Percentiles rank a stretch among this genome's conserved stretches.
These are phyloP conservation scores for Exidia glandulosa DNA, from an alignment of 768 basidiomycete species.

Conservation along the genomic window DNA sequence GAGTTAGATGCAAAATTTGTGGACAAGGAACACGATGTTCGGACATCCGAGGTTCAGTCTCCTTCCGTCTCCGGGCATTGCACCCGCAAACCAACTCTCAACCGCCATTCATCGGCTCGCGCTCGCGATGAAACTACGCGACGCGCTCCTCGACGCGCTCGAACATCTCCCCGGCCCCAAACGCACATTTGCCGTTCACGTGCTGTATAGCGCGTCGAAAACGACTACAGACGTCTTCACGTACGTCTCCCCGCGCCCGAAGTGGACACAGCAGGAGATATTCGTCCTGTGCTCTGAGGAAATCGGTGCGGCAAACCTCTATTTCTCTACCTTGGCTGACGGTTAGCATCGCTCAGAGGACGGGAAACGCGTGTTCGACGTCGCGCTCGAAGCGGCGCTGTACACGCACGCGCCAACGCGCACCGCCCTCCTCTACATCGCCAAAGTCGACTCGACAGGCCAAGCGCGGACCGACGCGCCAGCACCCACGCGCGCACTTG, in stretches of 20 bases:
- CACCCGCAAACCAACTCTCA: background rate
- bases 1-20: too few species aligned
- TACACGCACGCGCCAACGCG: conserved; percentile 64
- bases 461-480: conserved; percentile 39
- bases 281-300: conserved; percentile 67
- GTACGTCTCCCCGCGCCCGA: conserved; percentile 56
- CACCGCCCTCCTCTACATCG: conserved; percentile 73
- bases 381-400: conserved; percentile 68
- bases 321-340: background rate
- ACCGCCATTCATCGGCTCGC: too few species aligned
- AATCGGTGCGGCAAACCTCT: conserved; percentile 12
- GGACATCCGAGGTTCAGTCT: background rate
- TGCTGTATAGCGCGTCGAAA: conserved; percentile 61
- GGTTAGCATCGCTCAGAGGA: conserved; percentile 17
- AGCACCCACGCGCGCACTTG: conserved; percentile 60
- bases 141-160: conserved; percentile 49
- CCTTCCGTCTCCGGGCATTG: too few species aligned
- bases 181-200: conserved; percentile 65
- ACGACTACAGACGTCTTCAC: conserved; percentile 56
- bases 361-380: conserved; percentile 43
- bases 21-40: too few species aligned
- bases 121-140: conserved; percentile 39
- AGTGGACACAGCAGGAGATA: conserved; percentile 62
- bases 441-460: conserved; percentile 91
- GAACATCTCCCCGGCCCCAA: conserved; percentile 42